A percentile compares a stretch with the other conserved stretches of the same genome.
Conservation (phyloP, 495 filamentous ascomycete species). For the Penicillium coprophilum region DNA sequence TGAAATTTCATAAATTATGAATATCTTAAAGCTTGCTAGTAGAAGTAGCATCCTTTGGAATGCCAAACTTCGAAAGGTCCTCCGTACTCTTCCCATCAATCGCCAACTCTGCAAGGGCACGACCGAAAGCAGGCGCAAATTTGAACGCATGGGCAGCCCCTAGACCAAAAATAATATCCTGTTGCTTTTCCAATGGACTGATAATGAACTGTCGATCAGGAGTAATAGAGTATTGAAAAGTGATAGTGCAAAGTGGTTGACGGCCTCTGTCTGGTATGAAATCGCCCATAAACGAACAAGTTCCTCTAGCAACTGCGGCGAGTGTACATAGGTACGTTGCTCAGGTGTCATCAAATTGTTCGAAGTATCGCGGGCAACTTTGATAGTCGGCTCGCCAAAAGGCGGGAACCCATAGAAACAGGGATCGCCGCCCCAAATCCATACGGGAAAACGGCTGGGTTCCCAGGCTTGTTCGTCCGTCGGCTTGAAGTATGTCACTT, state of each 20-base stretch:
- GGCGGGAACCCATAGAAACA: conserved; percentile 32
- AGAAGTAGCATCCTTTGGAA: conserved; percentile 10
- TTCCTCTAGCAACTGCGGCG: conserved; percentile 23
- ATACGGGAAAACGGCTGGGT: conserved; percentile 23
- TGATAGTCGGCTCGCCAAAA: conserved; percentile 35
- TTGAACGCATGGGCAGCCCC: conserved; percentile 36
- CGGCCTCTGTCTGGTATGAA: conserved; percentile 29
- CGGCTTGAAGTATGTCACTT: conserved; percentile 35
- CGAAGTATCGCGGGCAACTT: conserved; percentile 28
- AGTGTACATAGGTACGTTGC: conserved; percentile 30
- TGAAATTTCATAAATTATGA: background rate
- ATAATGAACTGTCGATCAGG: conserved; percentile 32
- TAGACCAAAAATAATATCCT: conserved; percentile 29
- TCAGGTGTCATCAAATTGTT: conserved; percentile 34
- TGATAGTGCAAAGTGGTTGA: conserved; percentile 29
- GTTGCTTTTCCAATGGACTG: conserved; percentile 26
- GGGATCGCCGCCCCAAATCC: conserved; percentile 28
- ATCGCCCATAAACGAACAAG: conserved; percentile 20
- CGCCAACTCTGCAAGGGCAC: conserved; percentile 30
- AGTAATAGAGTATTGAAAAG: conserved; percentile 33
- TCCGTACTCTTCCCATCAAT: conserved; percentile 30
- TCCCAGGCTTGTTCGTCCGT: conserved; percentile 19
- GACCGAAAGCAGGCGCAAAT: conserved; percentile 33
- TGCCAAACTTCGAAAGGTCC: conserved; percentile 31
- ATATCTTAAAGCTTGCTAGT: conserved; percentile 14